Conservation (phyloP, 2,329 filamentous ascomycete species). For the Tricladium varicosporioides region DNA sequence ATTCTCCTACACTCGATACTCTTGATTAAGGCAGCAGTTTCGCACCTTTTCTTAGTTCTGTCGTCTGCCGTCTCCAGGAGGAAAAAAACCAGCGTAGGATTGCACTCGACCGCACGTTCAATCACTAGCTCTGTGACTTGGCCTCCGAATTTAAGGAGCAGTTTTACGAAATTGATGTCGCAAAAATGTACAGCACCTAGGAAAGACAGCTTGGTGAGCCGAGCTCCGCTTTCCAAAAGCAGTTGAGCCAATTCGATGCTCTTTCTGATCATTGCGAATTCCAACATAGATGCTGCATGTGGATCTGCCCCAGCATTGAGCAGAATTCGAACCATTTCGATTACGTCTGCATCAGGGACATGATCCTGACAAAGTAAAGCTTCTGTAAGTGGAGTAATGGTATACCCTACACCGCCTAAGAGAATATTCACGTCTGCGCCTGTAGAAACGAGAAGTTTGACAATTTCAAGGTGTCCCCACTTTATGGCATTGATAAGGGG, state of each 20-base stretch:
- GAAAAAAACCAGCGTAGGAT: neutral
- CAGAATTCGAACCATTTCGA: conserved; percentile 6
- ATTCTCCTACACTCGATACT: conserved; percentile 5
- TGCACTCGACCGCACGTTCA: conserved; percentile 1
- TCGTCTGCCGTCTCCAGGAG: conserved; percentile 1
- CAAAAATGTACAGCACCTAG: neutral
- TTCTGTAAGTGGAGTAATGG: neutral
- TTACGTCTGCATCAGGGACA: conserved; percentile 5
- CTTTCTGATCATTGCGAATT: neutral
- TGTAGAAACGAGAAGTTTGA: conserved; percentile 6
- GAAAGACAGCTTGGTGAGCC: neutral
- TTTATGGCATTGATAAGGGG: conserved; percentile 3
- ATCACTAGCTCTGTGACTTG: conserved; percentile 4
- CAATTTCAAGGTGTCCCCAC: conserved; percentile 6
- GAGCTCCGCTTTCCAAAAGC: conserved; percentile 5
- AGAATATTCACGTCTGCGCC: conserved; percentile 12
- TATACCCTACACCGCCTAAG: neutral
- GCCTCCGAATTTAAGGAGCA: conserved; percentile 6
- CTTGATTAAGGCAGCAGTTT: conserved; percentile 7
- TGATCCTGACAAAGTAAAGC: neutral
- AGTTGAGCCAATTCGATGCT: conserved; percentile 8
- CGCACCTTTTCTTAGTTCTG: neutral
- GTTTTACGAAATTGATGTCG: conserved; percentile 3
- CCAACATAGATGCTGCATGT: neutral
- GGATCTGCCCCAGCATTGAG: conserved; percentile 6